Base-by-base conservation (phyloP, 2,329 filamentous ascomycete species). In the Pseudogymnoascus sp. region DNA sequence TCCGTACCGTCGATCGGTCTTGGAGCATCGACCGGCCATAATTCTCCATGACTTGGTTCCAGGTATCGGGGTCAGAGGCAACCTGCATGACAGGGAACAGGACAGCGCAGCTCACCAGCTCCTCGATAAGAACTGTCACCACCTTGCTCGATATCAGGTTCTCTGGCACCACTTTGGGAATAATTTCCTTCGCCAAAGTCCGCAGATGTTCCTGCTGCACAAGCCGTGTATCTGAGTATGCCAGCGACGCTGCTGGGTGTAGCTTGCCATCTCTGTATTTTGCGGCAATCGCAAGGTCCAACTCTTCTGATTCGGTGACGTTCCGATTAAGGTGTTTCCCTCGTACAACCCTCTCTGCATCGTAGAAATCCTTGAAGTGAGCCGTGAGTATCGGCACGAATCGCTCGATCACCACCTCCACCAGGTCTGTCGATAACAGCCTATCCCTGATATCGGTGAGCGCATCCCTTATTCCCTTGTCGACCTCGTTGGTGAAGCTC, bases 11-110 rank as follows among this genome's bases (percentile, higher is more conserved):
- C 66, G 96, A 97, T 38, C 95, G 86, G 73, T 99, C 95, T 74
- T 97, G 94, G 42, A 99, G 81, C 78, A 96, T 88, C 27, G 89
- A 88, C 59, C 90, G 87, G 15, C 92, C 89, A 74, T 89, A 91
- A 62, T 88, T 92, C 74, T 97, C 93, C 81, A 97, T 91, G 64
- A 96, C 76, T 74, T 97, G 92, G 70, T 99, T 97, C 93, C 93
- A 99, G 7, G 89, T 96, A 76, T 99, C 95, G 1, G 95, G 92
- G 68, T 99, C 93, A 4, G 90, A 85, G 15, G 99, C 78, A 65
- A 92, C 79, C 69, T 88, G 86, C 71, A 97, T 81, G 21, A 95
- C 78, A 0, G 94, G 94, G 42, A 86, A 87, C 38, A 99, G 78
- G 39, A 99, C 87, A n/a, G 91, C 91, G 74, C 94, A 97, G 21